phyloP scores from a whole-genome alignment of 495 filamentous ascomycete species.

The Daldinia concentrica region DNA sequence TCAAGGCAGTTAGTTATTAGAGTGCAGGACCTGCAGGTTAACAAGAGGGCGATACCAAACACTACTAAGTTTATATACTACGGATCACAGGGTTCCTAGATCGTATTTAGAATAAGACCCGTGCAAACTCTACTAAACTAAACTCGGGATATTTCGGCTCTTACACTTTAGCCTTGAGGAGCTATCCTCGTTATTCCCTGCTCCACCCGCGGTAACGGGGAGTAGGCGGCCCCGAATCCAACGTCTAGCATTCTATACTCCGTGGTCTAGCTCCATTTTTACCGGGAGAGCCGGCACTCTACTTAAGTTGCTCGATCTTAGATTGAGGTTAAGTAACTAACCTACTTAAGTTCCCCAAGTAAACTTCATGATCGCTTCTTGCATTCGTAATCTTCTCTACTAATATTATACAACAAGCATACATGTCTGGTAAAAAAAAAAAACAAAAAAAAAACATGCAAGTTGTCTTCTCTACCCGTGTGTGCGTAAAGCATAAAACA shows the following conservation, averaged over 20 bases:
- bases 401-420: too few relatives aligned
- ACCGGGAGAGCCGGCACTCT: background rate
- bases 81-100: background rate
- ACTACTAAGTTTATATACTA: background rate
- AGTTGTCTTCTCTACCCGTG: too few relatives aligned
- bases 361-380: background rate
- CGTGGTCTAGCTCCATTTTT: background rate
- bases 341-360: background rate
- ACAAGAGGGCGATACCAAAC: background rate
- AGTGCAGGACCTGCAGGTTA: background rate
- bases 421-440: too few relatives aligned
- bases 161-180: background rate
- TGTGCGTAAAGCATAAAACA: too few relatives aligned
- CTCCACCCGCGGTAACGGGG: slow-evolving; percentile 19
- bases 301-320: background rate
- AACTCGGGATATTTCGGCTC: slow-evolving; percentile 2
- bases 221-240: slow-evolving; percentile 11
- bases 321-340: background rate
- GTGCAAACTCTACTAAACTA: background rate
- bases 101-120: background rate
- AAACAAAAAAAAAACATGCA: too few relatives aligned
- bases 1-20: background rate
- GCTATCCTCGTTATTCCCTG: background rate
- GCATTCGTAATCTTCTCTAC: background rate
- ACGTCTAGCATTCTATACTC: slow-evolving; percentile 13